phyloP scores from a whole-genome alignment of 352 stramenopile genomes.

The Lagenidium sp. region DNA sequence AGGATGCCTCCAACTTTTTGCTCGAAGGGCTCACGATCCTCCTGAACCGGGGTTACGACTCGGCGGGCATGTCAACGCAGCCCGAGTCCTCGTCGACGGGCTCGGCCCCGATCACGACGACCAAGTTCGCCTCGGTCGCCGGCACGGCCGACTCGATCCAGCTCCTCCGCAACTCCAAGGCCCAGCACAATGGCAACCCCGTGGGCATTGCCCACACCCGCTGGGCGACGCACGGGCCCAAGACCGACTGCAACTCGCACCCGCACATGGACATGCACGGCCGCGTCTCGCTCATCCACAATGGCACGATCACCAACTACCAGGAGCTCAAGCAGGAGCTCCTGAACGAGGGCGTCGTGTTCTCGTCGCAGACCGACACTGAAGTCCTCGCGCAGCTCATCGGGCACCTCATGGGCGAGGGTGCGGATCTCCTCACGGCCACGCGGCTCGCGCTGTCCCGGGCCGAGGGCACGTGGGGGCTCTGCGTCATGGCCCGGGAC shows the following conservation, averaged over 20 bases:
- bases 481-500: constrained; percentile 91
- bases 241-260: constrained; percentile 98
- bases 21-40: constrained; percentile 85
- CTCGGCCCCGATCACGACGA: constrained; percentile 69
- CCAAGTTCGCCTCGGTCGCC: constrained; percentile 92
- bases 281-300: constrained; percentile 96
- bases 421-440: constrained; percentile 78
- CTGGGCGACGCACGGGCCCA: constrained; percentile 97
- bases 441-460: constrained; percentile 83
- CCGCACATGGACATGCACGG: constrained; percentile 93
- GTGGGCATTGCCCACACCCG: constrained; percentile 98
- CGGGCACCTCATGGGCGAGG: constrained; percentile 84
- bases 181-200: constrained; percentile 76
- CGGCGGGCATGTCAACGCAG: constrained; percentile 94
- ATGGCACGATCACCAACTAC: constrained; percentile 99
- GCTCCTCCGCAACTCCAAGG: constrained; percentile 73
- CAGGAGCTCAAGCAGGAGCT: constrained; percentile 87
- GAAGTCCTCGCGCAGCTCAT: constrained; percentile 98
- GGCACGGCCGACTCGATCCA: constrained; percentile 91
- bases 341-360: constrained; percentile 84
- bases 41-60: constrained; percentile 97
- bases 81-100: constrained; percentile 23
- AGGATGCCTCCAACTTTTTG: constrained; percentile 71
- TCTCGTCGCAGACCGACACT: constrained; percentile 96
- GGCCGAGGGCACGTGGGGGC: constrained; percentile 95